Percentiles rank a stretch among this genome's conserved stretches.
Conservation (phyloP, 495 filamentous ascomycete genomes). For the Aspergillus ellipticus region DNA sequence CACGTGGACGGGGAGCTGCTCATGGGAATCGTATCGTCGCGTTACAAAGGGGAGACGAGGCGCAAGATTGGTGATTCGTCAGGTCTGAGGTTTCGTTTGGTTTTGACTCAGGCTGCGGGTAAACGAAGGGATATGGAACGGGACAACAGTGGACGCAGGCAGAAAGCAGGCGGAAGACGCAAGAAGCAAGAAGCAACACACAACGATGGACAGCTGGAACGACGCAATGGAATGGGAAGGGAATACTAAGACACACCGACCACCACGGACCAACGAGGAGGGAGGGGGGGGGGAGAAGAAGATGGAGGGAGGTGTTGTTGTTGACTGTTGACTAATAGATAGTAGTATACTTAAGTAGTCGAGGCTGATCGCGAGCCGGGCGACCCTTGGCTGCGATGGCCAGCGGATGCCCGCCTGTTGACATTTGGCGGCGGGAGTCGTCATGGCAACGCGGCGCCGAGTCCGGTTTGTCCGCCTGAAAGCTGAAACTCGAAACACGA, state of each 20-base stretch:
- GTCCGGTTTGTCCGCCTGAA: slow-evolving; percentile 1
- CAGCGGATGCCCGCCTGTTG: slow-evolving; percentile 21
- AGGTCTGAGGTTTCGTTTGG: slow-evolving; percentile 7
- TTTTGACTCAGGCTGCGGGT: slow-evolving; percentile 13
- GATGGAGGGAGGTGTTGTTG: not conserved
- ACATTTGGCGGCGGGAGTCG: slow-evolving; percentile 34
- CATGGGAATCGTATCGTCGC: slow-evolving; percentile 31
- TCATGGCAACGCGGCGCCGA: slow-evolving; percentile 31
- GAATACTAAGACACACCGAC: slow-evolving; percentile 6
- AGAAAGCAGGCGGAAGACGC: not conserved
- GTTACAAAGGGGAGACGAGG: slow-evolving; percentile 24
- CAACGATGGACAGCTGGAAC: slow-evolving; percentile 6
- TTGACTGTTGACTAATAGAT: not conserved
- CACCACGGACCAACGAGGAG: slow-evolving; percentile 15
- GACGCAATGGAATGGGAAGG: slow-evolving; percentile 7
- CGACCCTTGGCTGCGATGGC: slow-evolving; percentile 17
- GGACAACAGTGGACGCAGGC: not conserved
- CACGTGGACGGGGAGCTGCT: slow-evolving; percentile 14
- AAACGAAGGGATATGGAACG: slow-evolving; percentile 24
- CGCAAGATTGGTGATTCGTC: slow-evolving; percentile 18
- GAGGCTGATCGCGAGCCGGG: not conserved
- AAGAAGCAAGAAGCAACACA: slow-evolving; percentile 6
- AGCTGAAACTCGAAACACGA: too few species aligned
- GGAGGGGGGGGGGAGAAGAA: slow-evolving; percentile 18
- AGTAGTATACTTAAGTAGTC: too few species aligned